phyloP scores from a whole-genome alignment of 371 early-diverging fungal species.

The Mucor indicus region DNA sequence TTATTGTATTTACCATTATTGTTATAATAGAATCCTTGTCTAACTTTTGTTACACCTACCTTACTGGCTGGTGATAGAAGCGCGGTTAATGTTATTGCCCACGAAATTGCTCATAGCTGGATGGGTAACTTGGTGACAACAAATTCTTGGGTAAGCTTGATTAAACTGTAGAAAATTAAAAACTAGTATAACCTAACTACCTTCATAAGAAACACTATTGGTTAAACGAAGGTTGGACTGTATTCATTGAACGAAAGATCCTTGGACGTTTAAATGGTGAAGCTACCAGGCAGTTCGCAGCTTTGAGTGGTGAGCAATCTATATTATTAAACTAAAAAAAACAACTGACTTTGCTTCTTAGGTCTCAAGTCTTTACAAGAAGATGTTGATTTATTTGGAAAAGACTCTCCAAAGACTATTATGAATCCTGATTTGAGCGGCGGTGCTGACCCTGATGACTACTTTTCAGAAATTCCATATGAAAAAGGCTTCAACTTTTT shows the following conservation, averaged over 20 bases:
- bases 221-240: conserved; percentile 96
- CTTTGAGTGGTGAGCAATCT: conserved; percentile 69
- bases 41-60: conserved; percentile 87
- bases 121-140: conserved; percentile 95
- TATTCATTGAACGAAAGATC: conserved; percentile 94
- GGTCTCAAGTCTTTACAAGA: conserved; percentile 74
- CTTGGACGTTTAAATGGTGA: conserved; percentile 80
- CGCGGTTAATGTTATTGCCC: conserved; percentile 93
- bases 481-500: conserved; percentile 90
- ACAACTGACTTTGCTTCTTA: conserved; percentile 1
- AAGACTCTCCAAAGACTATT: conserved; percentile 70
- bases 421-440: conserved; percentile 71
- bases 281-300: conserved; percentile 76
- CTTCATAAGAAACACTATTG: conserved; percentile 65
- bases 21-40: conserved; percentile 80
- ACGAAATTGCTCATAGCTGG: conserved; percentile 96
- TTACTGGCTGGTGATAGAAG: conserved; percentile 87
- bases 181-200: too few relatives aligned
- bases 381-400: conserved; percentile 76
- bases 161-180: neutral
- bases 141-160: conserved; percentile 72
- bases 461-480: conserved; percentile 89
- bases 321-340: too few relatives aligned
- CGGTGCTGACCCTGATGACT: conserved; percentile 92
- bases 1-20: neutral